Conservation (phyloP, 257 asterid species). For the Datura wrightii region DNA sequence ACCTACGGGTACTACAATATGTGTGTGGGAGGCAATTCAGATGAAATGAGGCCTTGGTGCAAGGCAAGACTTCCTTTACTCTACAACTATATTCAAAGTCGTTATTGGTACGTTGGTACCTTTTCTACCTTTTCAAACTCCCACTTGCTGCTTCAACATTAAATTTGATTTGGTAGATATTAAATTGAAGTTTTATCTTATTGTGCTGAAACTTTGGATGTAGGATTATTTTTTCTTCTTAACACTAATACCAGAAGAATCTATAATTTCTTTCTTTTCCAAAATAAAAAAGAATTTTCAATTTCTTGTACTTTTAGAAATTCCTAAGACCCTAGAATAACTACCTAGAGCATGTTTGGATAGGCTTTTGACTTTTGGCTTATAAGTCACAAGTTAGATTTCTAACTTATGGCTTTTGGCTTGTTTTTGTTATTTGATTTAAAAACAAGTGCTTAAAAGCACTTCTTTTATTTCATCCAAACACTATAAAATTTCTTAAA, state of each 20-base stretch:
- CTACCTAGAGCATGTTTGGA: too few species aligned
- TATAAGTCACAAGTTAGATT: too few species aligned
- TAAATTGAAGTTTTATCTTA: not conserved
- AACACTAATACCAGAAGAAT: not conserved
- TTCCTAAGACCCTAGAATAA: not conserved
- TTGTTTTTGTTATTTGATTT: too few species aligned
- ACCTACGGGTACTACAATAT: slow-evolving; percentile 77
- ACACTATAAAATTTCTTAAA: too few species aligned
- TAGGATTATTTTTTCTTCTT: not conserved
- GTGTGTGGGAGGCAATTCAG: slow-evolving; percentile 58
- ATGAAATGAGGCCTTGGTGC: slow-evolving; percentile 92
- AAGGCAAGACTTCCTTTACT: slow-evolving; percentile 86
- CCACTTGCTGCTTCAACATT: slow-evolving; percentile 9
- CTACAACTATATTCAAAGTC: slow-evolving; percentile 91
- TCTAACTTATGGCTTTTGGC: too few species aligned
- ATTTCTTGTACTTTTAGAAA: not conserved
- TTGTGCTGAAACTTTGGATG: not conserved
- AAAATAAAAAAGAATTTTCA: not conserved
- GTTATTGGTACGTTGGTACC: slow-evolving; percentile 75
- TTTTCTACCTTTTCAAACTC: slow-evolving; percentile 28
- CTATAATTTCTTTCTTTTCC: too few species aligned
- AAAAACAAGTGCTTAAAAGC: too few species aligned
- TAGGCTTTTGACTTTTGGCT: too few species aligned
- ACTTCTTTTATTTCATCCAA: too few species aligned
- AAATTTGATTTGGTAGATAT: slow-evolving; percentile 20